These are phyloP conservation scores for Leishmania amazonensis DNA, from an alignment of 208 protist species.

Conservation along the genomic window DNA sequence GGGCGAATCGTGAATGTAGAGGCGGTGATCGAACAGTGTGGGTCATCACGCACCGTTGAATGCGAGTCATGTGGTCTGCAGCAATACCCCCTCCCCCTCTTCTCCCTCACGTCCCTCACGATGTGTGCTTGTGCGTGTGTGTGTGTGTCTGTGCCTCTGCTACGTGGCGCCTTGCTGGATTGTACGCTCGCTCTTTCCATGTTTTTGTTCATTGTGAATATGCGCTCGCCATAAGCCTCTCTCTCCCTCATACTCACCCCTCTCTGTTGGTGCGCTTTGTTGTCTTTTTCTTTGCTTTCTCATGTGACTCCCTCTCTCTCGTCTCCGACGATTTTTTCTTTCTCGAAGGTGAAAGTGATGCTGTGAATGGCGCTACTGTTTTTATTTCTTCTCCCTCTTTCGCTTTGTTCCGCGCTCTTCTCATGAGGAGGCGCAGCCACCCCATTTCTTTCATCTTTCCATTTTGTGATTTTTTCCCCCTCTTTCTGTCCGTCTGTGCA, in stretches of 20 bases:
- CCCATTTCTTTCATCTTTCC: not conserved
- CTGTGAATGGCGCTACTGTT: not conserved
- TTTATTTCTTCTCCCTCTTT: not conserved
- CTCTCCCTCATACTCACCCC: not conserved
- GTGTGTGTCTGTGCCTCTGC: not conserved
- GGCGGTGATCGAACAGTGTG: not conserved
- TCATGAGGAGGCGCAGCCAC: not conserved
- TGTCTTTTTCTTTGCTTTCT: not conserved
- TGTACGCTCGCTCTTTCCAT: not conserved
- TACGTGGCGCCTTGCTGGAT: not conserved
- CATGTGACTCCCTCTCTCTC: not conserved
- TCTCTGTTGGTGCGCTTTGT: not conserved
- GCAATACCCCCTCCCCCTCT: not conserved
- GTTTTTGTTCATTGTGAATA: not conserved
- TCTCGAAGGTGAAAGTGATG: not conserved
- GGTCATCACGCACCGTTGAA: not conserved
- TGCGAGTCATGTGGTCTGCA: not conserved
- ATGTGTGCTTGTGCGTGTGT: not conserved
- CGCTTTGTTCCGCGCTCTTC: not conserved
- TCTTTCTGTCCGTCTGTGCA: not conserved
- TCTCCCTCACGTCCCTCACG: constrained; percentile 1
- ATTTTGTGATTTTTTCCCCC: not conserved
- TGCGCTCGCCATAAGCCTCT: not conserved
- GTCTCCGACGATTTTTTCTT: not conserved
- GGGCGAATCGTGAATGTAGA: not conserved